Evolutionary conservation across 176 grass and related monocot species (phyloP).

Genomic region (Melocanna baccifera): DNA sequence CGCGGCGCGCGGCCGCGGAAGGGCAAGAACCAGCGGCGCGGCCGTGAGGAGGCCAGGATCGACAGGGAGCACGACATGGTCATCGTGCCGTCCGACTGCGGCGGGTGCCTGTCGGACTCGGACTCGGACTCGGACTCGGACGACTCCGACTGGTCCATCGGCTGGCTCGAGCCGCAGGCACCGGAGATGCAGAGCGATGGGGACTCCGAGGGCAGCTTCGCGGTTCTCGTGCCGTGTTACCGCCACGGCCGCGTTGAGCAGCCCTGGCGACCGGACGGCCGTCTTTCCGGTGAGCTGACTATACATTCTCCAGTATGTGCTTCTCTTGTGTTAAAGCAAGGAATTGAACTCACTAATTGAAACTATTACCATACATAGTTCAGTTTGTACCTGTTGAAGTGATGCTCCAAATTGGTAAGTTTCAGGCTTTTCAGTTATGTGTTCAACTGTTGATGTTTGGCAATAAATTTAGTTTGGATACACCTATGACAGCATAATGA

Average conservation of each 20-base stretch:
- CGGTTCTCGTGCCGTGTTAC: slow-evolving; percentile 73
- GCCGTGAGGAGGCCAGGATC: slow-evolving; percentile 21
- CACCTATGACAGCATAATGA: not conserved
- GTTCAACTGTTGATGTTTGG: not conserved
- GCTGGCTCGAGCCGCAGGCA: slow-evolving; percentile 69
- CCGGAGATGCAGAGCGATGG: slow-evolving; percentile 54
- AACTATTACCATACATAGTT: not conserved
- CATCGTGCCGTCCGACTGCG: slow-evolving; percentile 60
- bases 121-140: slow-evolving; percentile 46
- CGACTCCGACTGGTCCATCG: slow-evolving; percentile 76
- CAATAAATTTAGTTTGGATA: not conserved
- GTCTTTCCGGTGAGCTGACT: slow-evolving; percentile 29
- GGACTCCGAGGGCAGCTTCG: slow-evolving; percentile 64
- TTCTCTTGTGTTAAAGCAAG: not conserved
- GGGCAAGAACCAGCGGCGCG: slow-evolving; percentile 27
- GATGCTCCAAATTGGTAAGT: not conserved
- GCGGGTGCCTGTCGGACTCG: slow-evolving; percentile 46
- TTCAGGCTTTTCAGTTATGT: not conserved
- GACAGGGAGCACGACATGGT: slow-evolving; percentile 68
- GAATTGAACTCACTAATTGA: not conserved
- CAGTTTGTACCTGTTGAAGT: not conserved
- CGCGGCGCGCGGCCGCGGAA: slow-evolving; percentile 12
- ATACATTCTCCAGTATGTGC: not conserved
- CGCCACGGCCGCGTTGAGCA: slow-evolving; percentile 29
- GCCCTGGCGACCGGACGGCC: slow-evolving; percentile 3